Evolutionary conservation across 78 protist genomes (phyloP).

Genomic region (Dictyostelium brefeldianum): DNA sequence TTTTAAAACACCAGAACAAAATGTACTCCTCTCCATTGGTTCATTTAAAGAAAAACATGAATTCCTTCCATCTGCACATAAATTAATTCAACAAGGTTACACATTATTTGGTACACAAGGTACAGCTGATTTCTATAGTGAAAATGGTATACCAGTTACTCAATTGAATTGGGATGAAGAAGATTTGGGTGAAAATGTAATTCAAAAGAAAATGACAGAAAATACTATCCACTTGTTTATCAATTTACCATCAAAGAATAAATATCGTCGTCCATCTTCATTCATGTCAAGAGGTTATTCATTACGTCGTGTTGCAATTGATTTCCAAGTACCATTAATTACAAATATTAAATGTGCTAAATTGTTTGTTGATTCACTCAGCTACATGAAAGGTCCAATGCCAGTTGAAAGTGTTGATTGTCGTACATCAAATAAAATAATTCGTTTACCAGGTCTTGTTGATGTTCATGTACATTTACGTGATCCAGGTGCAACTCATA

Average conservation of each 20-base stretch:
- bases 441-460: conserved; percentile 84
- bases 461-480: conserved; percentile 73
- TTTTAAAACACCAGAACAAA: conserved; percentile 83
- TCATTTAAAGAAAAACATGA: conserved; percentile 88
- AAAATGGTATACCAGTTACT: conserved; percentile 72
- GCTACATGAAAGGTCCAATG: conserved; percentile 56
- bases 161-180: conserved; percentile 73
- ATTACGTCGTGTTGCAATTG: conserved; percentile 93
- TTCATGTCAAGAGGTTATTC: conserved; percentile 92
- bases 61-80: conserved; percentile 85
- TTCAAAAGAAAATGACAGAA: conserved; percentile 46
- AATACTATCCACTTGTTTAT: conserved; percentile 87
- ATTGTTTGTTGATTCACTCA: conserved; percentile 87
- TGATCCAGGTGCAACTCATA: conserved; percentile 79
- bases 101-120: conserved; percentile 84
- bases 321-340: conserved; percentile 90
- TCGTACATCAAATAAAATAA: conserved; percentile 23
- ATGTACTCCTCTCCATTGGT: conserved; percentile 93
- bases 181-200: conserved; percentile 32
- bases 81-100: conserved; percentile 85
- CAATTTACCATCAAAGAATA: conserved; percentile 92
- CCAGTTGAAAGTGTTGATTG: conserved; percentile 70
- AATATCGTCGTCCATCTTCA: conserved; percentile 89
- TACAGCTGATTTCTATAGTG: conserved; percentile 89
- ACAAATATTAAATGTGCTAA: conserved; percentile 96